Evolutionary conservation across 2,329 filamentous ascomycete genomes (phyloP).

Genomic region (Colletotrichum liaoningense): DNA sequence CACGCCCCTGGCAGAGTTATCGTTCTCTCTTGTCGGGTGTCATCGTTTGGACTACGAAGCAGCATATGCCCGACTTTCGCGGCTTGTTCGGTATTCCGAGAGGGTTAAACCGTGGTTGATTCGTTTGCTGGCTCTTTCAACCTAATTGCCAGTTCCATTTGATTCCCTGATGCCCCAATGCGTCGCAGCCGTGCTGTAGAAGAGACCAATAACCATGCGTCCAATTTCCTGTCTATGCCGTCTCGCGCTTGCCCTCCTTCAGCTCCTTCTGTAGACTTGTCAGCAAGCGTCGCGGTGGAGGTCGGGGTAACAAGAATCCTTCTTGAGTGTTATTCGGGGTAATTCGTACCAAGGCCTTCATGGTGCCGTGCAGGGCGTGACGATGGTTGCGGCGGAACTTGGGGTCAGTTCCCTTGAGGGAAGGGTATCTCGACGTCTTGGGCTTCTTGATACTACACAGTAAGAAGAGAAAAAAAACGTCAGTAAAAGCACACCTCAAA

Average conservation of each 20-base stretch:
- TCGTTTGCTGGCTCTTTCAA: constrained; percentile 26
- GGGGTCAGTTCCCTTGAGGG: constrained; percentile 97
- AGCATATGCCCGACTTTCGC: not conserved
- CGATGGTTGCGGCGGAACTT: constrained; percentile 99
- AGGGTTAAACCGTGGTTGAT: constrained; percentile 22
- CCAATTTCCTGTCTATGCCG: constrained; percentile 67
- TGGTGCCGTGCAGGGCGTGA: constrained; percentile 99
- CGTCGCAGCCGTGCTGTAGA: constrained; percentile 25
- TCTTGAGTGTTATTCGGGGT: not conserved
- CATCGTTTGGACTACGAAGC: not conserved
- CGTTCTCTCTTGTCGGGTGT: not conserved
- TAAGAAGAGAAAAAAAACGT: not conserved
- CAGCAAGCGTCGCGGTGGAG: constrained; percentile 40
- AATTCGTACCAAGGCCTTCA: constrained; percentile 90
- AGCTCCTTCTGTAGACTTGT: constrained; percentile 84
- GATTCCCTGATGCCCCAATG: constrained; percentile 21
- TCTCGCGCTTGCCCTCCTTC: constrained; percentile 94
- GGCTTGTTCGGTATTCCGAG: not conserved
- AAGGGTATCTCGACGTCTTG: constrained; percentile 98
- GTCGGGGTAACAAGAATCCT: no score
- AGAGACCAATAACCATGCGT: constrained; percentile 25
- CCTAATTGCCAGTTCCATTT: constrained; percentile 18
- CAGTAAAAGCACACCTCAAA: constrained; percentile 1
- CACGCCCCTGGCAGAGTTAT: not conserved
- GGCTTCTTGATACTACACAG: constrained; percentile 96